Conservation (phyloP, 805 yeast species). For the Candida fluviatilis region DNA sequence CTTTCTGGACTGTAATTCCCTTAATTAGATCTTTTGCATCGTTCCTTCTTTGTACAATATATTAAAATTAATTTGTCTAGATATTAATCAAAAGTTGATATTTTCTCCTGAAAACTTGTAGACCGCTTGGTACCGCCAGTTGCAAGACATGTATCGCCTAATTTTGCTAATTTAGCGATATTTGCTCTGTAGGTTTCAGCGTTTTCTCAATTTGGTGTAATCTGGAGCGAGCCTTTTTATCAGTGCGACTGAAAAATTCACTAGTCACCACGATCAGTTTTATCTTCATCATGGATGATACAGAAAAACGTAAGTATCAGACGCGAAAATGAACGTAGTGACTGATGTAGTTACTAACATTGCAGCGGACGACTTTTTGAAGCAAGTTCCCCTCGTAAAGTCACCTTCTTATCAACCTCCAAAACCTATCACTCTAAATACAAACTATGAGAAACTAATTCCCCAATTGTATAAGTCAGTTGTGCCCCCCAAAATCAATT, state of each 20-base stretch:
- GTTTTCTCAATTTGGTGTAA: not conserved
- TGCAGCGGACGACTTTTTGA: conserved; percentile 44
- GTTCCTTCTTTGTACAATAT: not conserved
- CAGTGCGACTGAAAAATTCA: not conserved
- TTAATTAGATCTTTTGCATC: not conserved
- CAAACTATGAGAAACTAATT: conserved; percentile 39
- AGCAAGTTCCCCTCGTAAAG: conserved; percentile 52
- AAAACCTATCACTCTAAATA: conserved; percentile 49
- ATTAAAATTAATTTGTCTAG: not conserved
- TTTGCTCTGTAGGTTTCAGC: not conserved
- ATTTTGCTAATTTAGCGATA: not conserved
- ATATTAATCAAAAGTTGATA: not conserved
- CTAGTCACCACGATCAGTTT: not conserved
- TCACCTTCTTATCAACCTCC: conserved; percentile 54
- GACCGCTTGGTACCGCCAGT: no score
- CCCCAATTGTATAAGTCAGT: conserved; percentile 30
- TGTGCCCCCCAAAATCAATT: conserved; percentile 34
- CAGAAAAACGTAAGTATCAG: conserved; percentile 18
- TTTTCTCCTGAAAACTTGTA: not conserved
- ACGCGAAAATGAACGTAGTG: not conserved
- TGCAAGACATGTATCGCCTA: no score
- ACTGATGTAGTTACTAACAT: conserved; percentile 1
- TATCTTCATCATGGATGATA: conserved; percentile 16
- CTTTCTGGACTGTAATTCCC: not conserved
- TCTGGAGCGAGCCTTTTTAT: not conserved